phyloP scores from a whole-genome alignment of 2,329 filamentous ascomycete genomes.

The Colletotrichum caudatum region DNA sequence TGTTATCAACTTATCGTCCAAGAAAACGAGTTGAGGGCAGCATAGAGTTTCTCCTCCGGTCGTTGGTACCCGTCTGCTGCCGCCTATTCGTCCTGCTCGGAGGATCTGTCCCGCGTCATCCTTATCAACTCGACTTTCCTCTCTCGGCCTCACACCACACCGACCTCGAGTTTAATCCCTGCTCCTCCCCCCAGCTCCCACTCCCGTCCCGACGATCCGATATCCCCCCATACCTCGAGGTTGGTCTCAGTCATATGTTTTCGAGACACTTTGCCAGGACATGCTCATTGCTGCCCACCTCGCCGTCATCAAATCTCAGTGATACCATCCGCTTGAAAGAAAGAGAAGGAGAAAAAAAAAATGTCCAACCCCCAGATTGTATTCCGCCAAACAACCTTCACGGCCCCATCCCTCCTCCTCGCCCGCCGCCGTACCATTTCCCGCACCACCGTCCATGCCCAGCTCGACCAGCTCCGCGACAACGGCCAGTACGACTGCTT shows the following conservation, averaged over 20 bases:
- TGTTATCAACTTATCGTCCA: not conserved
- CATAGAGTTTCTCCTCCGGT: not conserved
- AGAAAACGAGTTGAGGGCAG: not conserved
- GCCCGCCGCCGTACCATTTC: constrained; percentile 51
- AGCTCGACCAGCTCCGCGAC: constrained; percentile 64
- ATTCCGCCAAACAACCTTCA: constrained; percentile 53
- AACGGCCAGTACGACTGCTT: constrained; percentile 71
- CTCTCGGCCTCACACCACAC: constrained; percentile 12
- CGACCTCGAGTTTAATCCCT: constrained; percentile 12
- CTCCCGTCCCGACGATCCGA: not conserved
- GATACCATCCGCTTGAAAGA: not conserved
- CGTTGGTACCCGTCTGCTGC: not conserved
- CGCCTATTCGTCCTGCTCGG: not conserved
- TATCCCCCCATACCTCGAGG: constrained; percentile 2
- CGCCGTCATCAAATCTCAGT: not conserved
- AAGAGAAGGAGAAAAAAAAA: constrained; percentile 9
- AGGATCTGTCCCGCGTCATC: not conserved
- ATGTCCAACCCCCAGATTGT: constrained; percentile 53
- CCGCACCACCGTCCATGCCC: constrained; percentile 59
- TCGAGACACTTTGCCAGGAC: not conserved
- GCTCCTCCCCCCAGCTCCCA: not conserved
- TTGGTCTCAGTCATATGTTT: not conserved
- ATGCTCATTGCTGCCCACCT: not conserved
- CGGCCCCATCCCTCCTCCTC: constrained; percentile 51
- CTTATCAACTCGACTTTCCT: constrained; percentile 19